Percentiles rank a stretch among this genome's conserved stretches.
Conservation (phyloP, 768 basidiomycete species). For the Lentinula edodes region DNA sequence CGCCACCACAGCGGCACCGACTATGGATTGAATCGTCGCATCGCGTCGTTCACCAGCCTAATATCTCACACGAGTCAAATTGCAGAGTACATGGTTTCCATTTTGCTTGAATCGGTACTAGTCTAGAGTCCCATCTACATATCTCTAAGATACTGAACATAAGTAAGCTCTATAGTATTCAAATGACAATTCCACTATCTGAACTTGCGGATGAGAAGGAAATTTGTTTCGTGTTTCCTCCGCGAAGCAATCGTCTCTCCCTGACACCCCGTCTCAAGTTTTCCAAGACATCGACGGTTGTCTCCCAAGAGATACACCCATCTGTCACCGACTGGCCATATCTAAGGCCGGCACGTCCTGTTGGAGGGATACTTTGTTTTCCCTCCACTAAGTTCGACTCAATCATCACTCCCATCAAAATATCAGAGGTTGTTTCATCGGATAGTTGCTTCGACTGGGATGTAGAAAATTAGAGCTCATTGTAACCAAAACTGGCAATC, state of each 20-base stretch:
- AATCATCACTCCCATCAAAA: conserved; percentile 95
- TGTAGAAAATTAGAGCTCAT: neutral
- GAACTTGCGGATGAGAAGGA: neutral
- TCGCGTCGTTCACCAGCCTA: too few species aligned
- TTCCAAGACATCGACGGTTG: conserved; percentile 71
- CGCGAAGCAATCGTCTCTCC: neutral
- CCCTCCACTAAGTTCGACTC: conserved; percentile 93
- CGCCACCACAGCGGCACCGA: too few species aligned
- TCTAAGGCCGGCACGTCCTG: conserved; percentile 63
- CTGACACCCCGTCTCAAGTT: conserved; percentile 46
- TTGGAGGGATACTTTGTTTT: conserved; percentile 78
- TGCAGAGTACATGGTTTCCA: too few species aligned
- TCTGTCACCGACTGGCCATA: conserved; percentile 87
- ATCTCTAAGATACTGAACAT: neutral
- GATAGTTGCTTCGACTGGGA: conserved; percentile 81
- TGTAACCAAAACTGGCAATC: neutral
- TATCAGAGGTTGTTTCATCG: conserved; percentile 57
- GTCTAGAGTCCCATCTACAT: neutral
- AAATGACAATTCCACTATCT: neutral
- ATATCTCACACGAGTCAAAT: too few species aligned
- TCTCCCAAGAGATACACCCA: conserved; percentile 84
- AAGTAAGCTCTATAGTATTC: neutral
- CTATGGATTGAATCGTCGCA: too few species aligned
- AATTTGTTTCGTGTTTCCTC: neutral
- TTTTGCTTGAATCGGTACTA: neutral